Conservation (phyloP, 1,284 basidiomycete genomes). For the Gomphus sp. region DNA sequence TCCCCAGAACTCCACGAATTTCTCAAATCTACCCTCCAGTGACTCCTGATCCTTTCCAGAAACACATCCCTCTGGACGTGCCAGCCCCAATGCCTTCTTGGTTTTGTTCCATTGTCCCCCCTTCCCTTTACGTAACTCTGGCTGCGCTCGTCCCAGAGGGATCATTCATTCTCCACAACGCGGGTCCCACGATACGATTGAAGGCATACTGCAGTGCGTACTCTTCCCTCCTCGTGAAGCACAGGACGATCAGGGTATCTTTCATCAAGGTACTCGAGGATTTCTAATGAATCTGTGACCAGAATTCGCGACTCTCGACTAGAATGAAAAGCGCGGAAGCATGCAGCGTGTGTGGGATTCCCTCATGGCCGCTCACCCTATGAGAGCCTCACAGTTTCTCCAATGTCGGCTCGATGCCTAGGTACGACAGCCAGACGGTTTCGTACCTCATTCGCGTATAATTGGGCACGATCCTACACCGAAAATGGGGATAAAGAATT, state of each 20-base stretch:
- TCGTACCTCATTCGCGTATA: slow-evolving; percentile 16
- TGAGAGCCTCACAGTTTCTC: slow-evolving; percentile 9
- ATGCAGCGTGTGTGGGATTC: slow-evolving; percentile 13
- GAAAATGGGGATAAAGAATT: not conserved
- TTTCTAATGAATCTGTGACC: slow-evolving; percentile 14
- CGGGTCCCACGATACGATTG: not conserved
- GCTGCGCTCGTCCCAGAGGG: not conserved
- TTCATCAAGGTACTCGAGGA: slow-evolving; percentile 11
- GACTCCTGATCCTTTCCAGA: slow-evolving; percentile 53
- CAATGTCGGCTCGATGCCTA: slow-evolving; percentile 15
- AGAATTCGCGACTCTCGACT: slow-evolving; percentile 9
- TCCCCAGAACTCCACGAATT: slow-evolving; percentile 50
- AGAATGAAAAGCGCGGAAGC: slow-evolving; percentile 14
- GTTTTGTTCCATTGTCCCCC: slow-evolving; percentile 14
- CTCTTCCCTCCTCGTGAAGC: not conserved
- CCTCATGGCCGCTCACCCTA: slow-evolving; percentile 4
- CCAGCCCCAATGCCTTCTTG: slow-evolving; percentile 10
- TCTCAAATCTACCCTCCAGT: slow-evolving; percentile 56
- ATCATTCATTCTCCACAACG: not conserved
- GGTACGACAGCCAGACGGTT: slow-evolving; percentile 15
- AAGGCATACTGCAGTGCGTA: not conserved
- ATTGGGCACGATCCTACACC: slow-evolving; percentile 14
- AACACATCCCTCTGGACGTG: slow-evolving; percentile 32
- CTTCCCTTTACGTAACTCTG: not conserved
- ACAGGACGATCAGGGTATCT: slow-evolving; percentile 10